Percentiles rank a stretch among this genome's conserved stretches.
These are phyloP conservation scores for Alternaria postmessia DNA, from an alignment of 2,329 filamentous ascomycete species.

Conservation along the genomic window DNA sequence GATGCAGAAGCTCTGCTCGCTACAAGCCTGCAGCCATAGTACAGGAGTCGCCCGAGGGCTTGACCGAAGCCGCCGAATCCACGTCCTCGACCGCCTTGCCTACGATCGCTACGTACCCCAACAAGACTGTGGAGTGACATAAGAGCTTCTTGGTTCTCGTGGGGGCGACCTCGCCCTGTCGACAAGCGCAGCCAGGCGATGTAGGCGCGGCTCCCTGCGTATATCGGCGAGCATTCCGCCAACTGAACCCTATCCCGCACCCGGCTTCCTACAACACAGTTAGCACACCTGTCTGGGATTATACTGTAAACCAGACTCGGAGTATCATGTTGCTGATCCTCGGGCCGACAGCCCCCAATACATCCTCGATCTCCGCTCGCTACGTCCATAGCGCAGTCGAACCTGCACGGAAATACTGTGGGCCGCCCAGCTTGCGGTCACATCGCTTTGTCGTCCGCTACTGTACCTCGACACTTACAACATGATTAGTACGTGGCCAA, in stretches of 20 bases:
- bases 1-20: not conserved
- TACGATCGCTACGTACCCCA: not conserved
- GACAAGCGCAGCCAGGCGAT: not conserved
- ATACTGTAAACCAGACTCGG: not conserved
- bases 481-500: not conserved
- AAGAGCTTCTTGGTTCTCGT: not conserved
- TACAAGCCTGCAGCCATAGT: not conserved
- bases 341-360: not conserved
- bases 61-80: slow-evolving; percentile 8
- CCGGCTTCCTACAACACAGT: not conserved
- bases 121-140: not conserved
- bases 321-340: not conserved
- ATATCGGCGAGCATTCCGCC: not conserved
- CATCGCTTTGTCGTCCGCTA: not conserved
- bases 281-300: not conserved
- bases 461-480: not conserved
- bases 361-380: not conserved
- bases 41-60: slow-evolving; percentile 3
- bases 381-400: not conserved
- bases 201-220: not conserved
- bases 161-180: not conserved
- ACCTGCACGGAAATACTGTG: not conserved
- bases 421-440: not conserved
- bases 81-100: not conserved
- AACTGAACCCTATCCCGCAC: not conserved